Evolutionary conservation across 805 yeast genomes (phyloP), one percentile per base, ranked within the genome.

Genomic region (fission yeast (Schizosaccharomyces pombe)): DNA sequence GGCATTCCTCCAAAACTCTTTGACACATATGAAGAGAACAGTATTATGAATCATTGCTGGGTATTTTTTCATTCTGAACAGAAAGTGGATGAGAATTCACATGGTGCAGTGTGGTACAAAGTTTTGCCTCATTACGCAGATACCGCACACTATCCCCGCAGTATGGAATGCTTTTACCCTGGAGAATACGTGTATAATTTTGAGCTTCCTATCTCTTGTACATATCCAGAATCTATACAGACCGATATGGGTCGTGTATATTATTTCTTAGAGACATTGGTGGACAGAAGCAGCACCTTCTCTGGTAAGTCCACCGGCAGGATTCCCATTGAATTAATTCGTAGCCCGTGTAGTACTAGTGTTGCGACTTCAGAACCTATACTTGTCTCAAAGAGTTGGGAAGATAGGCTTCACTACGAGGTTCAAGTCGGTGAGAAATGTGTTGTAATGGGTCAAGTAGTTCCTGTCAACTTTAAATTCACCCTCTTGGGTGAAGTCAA

Each of bases 141-240:
- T 22, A 34, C 12, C 31, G 52, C 1, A 22, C 28, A 43, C 4
- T 26, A 43, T 9, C 28, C 49, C 4, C 6, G 12, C 9, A 22
- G 30, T 8, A 11, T 5, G 19, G 49, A 43, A 8, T 6, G n/a
- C 26, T 87, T 89, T 60, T 70, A 73, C 26, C 85, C 94, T 0
- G 98, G 97, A 16, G 95, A 87, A 62, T 91, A 91, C 62, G 74
- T 85, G 51, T 91, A 89, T 69, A 82, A 84, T 56, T 89, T 91
- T 65, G 98, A 91, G 65, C 85, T 86, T 56, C 80, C 94, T 4
- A 72, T 91, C 29, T 89, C 84, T 4, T 75, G 87, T 9, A 77
- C 83, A 12, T 71, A 79, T 29, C 96, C 96, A 0, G 98, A 91
- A 64, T 63, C 94, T 0, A 74, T 82, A 2, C 68, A 70, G 37